phyloP scores from a whole-genome alignment of 2,329 filamentous ascomycete genomes.

The Arthrocladium fulminans region DNA sequence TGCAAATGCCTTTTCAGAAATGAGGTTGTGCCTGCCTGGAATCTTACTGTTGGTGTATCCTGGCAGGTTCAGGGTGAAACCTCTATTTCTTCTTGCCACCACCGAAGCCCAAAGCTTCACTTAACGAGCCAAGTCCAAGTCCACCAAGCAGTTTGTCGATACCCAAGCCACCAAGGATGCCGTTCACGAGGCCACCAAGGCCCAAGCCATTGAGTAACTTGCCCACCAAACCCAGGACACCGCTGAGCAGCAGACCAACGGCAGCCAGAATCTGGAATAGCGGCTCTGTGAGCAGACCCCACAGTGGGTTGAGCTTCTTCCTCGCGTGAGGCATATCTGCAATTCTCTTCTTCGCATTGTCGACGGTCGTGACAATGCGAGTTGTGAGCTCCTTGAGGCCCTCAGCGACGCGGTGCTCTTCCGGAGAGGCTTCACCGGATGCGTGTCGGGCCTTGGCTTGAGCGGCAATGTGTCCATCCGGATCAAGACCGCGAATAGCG shows the following conservation, averaged over 20 bases:
- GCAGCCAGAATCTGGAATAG: conserved; percentile 87
- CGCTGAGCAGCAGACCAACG: conserved; percentile 71
- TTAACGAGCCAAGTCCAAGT: conserved; percentile 54
- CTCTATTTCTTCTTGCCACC: conserved; percentile 45
- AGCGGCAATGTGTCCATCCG: conserved; percentile 74
- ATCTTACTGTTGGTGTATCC: too few species aligned
- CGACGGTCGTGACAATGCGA: conserved; percentile 71
- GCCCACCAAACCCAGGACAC: conserved; percentile 77
- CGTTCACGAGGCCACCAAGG: conserved; percentile 70
- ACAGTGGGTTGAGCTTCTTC: conserved; percentile 88
- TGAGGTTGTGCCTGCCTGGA: too few species aligned
- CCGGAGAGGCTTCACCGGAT: conserved; percentile 65
- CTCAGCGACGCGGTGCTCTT: conserved; percentile 78
- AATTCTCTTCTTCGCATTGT: conserved; percentile 79
- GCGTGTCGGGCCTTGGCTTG: conserved; percentile 76
- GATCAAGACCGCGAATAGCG: conserved; percentile 76
- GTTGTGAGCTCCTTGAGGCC: conserved; percentile 75
- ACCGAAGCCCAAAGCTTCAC: conserved; percentile 45
- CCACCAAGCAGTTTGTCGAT: conserved; percentile 65
- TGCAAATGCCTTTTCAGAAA: too few species aligned
- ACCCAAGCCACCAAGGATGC: conserved; percentile 66
- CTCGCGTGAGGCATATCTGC: conserved; percentile 88
- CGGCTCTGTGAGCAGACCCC: conserved; percentile 73
- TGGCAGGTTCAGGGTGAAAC: not conserved
- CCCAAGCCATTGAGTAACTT: conserved; percentile 71